Conservation (phyloP, 2,329 filamentous ascomycete genomes). For the Sarocladium kiliense region DNA sequence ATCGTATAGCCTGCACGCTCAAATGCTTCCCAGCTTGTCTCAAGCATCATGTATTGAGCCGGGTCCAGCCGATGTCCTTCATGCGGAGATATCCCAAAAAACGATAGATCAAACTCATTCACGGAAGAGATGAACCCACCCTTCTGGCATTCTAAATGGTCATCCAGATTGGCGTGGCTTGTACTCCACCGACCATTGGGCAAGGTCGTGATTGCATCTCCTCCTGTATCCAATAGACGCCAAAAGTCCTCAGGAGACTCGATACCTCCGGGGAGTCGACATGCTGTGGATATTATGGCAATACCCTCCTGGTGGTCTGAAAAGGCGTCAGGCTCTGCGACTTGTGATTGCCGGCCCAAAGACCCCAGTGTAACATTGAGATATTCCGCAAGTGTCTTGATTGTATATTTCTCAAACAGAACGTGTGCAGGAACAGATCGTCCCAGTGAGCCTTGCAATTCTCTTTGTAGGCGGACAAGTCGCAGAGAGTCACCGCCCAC, state of each 20-base stretch:
- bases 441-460: constrained; percentile 12
- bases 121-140: constrained; percentile 13
- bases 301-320: constrained; percentile 17
- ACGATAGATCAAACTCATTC: constrained; percentile 37
- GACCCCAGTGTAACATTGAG: neutral
- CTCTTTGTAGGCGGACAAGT: constrained; percentile 13
- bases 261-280: constrained; percentile 33
- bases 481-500: constrained; percentile 17
- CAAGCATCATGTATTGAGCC: constrained; percentile 40
- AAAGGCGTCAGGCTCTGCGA: neutral
- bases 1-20: constrained; percentile 43
- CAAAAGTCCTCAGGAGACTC: constrained; percentile 32
- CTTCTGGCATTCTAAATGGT: constrained; percentile 11
- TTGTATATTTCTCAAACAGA: constrained; percentile 16
- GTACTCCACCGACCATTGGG: constrained; percentile 39
- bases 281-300: constrained; percentile 35
- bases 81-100: constrained; percentile 41
- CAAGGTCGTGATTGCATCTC: constrained; percentile 29
- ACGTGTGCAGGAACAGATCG: constrained; percentile 9
- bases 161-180: constrained; percentile 26
- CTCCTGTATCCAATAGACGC: constrained; percentile 29
- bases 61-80: constrained; percentile 43
- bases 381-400: constrained; percentile 12
- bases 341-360: neutral
- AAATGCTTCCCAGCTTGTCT: constrained; percentile 44